Conservation (phyloP, 306 rosid genomes). For the Abrus precatorius region DNA sequence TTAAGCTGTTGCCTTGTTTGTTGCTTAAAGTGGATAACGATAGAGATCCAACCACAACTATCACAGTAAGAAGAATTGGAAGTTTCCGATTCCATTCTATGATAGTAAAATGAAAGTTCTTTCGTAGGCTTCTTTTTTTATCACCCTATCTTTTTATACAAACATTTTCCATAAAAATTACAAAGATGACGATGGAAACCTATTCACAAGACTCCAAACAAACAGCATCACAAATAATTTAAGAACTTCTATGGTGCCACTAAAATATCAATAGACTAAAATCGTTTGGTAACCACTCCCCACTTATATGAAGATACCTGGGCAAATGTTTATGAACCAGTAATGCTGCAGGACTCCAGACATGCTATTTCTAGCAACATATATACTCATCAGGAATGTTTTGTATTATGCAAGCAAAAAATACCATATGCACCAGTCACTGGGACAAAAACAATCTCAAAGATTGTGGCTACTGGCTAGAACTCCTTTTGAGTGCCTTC, state of each 20-base stretch:
- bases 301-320: neutral
- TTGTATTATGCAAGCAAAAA: constrained; percentile 38
- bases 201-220: constrained; percentile 40
- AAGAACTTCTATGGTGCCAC: constrained; percentile 43
- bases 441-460: constrained; percentile 44
- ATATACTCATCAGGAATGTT: constrained; percentile 34
- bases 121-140: neutral
- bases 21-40: constrained; percentile 38
- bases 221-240: constrained; percentile 46
- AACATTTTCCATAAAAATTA: constrained; percentile 42
- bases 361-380: constrained; percentile 31
- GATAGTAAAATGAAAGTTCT: constrained; percentile 36
- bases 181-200: constrained; percentile 28
- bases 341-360: constrained; percentile 18
- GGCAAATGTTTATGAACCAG: neutral
- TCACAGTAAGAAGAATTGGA: constrained; percentile 6
- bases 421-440: constrained; percentile 46
- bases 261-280: constrained; percentile 48
- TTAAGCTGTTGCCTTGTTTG: neutral
- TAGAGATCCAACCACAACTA: constrained; percentile 30
- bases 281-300: constrained; percentile 32
- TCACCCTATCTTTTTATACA: constrained; percentile 17
- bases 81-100: constrained; percentile 14
- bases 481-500: constrained; percentile 69
- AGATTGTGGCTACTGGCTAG: constrained; percentile 43